phyloP scores from a whole-genome alignment of 2,329 filamentous ascomycete genomes.

The Metarhizium rileyi region DNA sequence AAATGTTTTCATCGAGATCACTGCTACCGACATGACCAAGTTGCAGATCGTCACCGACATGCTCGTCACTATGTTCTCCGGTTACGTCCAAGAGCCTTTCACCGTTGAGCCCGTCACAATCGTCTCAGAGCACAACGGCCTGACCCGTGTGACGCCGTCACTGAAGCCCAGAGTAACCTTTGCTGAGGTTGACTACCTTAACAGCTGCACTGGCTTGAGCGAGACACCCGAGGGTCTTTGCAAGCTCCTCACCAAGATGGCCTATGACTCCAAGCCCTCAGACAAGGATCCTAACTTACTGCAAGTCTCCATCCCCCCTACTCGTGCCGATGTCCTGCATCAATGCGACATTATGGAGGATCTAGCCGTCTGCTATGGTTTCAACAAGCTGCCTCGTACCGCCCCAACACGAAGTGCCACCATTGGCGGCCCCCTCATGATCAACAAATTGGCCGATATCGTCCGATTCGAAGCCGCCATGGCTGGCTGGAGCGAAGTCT shows the following conservation, averaged over 20 bases:
- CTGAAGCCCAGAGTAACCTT: slow-evolving; percentile 66
- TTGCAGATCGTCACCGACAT: slow-evolving; percentile 93
- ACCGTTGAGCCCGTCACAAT: slow-evolving; percentile 91
- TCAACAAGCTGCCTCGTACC: slow-evolving; percentile 85
- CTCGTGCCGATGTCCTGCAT: slow-evolving; percentile 88
- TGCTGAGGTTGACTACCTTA: slow-evolving; percentile 88
- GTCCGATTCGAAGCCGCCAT: slow-evolving; percentile 82
- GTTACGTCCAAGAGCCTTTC: slow-evolving; percentile 80
- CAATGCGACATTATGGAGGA: slow-evolving; percentile 99
- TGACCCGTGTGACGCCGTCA: slow-evolving; percentile 72
- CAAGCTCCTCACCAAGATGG: slow-evolving; percentile 79
- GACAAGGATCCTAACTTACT: slow-evolving; percentile 58
- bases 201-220: slow-evolving; percentile 76
- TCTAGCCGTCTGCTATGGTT: slow-evolving; percentile 90
- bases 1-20: slow-evolving; percentile 96
- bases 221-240: slow-evolving; percentile 68
- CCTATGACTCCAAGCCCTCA: slow-evolving; percentile 71
- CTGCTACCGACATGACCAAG: slow-evolving; percentile 91
- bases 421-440: slow-evolving; percentile 73
- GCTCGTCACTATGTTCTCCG: slow-evolving; percentile 93
- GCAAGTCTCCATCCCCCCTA: slow-evolving; percentile 76
- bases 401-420: slow-evolving; percentile 81
- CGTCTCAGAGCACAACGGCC: slow-evolving; percentile 79
- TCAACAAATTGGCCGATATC: slow-evolving; percentile 94
- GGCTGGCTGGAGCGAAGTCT: slow-evolving; percentile 91